Conservation (phyloP, 1,284 basidiomycete species). For the Kwoniella shivajii region DNA sequence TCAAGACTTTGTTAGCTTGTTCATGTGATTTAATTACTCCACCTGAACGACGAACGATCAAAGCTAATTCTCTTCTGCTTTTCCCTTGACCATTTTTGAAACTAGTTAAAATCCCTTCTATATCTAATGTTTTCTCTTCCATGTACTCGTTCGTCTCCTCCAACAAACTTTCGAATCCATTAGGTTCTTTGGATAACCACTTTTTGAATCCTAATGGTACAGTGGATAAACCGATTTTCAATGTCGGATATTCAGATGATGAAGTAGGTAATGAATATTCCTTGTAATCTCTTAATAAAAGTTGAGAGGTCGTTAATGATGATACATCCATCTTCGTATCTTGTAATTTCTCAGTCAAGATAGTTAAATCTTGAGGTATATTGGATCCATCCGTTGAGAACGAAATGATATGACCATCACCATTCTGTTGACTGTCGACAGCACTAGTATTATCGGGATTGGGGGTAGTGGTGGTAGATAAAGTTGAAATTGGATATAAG, state of each 20-base stretch:
- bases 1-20: slow-evolving; percentile 34
- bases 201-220: slow-evolving; percentile 69
- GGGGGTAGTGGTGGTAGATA: slow-evolving; percentile 7
- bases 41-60: slow-evolving; percentile 60
- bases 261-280: slow-evolving; percentile 65
- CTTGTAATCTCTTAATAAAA: slow-evolving; percentile 91
- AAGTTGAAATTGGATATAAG: slow-evolving; percentile 56
- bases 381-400: slow-evolving; percentile 5
- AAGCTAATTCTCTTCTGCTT: slow-evolving; percentile 68
- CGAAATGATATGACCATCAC: slow-evolving; percentile 6
- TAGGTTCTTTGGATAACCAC: slow-evolving; percentile 57
- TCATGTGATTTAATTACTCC: slow-evolving; percentile 21
- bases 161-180: slow-evolving; percentile 57
- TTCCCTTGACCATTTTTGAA: slow-evolving; percentile 62
- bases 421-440: background rate
- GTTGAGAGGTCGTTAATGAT: slow-evolving; percentile 69
- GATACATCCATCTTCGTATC: slow-evolving; percentile 70
- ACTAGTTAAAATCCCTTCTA: slow-evolving; percentile 76
- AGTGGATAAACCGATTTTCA: slow-evolving; percentile 69
- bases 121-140: slow-evolving; percentile 63
- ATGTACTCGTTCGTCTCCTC: slow-evolving; percentile 65
- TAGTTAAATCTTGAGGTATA: slow-evolving; percentile 33
- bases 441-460: background rate
- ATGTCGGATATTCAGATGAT: slow-evolving; percentile 35
- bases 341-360: slow-evolving; percentile 61